Percentiles rank a stretch among this genome's conserved stretches.
These are phyloP conservation scores for Neodidymelliopsis sp. DNA, from an alignment of 2,329 filamentous ascomycete species.

Conservation along the genomic window DNA sequence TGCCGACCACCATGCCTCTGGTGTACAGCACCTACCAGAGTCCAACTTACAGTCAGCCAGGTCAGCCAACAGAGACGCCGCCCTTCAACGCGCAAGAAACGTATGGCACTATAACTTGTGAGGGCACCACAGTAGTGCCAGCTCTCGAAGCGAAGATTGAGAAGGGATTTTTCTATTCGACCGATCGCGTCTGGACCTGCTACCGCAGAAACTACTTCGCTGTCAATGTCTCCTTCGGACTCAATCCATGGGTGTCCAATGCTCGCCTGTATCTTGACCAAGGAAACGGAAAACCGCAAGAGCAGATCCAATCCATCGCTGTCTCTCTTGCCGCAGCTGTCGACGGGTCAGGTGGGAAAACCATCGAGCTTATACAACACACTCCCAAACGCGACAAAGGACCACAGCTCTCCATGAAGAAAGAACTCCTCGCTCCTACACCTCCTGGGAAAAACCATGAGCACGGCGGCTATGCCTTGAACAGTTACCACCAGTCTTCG, in stretches of 20 bases:
- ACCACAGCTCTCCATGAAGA: conserved; percentile 75
- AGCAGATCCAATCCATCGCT: conserved; percentile 75
- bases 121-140: conserved; percentile 67
- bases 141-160: conserved; percentile 83
- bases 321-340: conserved; percentile 87
- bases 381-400: conserved; percentile 92
- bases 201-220: conserved; percentile 93
- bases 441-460: conserved; percentile 61
- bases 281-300: conserved; percentile 52
- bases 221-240: conserved; percentile 78
- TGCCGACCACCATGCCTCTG: conserved; percentile 43
- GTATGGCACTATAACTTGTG: conserved; percentile 69
- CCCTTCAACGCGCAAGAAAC: conserved; percentile 58
- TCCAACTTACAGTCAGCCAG: conserved; percentile 29
- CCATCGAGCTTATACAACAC: conserved; percentile 85
- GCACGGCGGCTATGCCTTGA: conserved; percentile 49
- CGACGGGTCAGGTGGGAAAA: conserved; percentile 76
- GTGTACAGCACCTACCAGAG: conserved; percentile 31
- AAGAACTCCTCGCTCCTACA: conserved; percentile 72
- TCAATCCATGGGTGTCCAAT: conserved; percentile 68
- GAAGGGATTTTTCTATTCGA: conserved; percentile 82
- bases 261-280: conserved; percentile 65
- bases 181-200: conserved; percentile 87
- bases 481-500: conserved; percentile 46
- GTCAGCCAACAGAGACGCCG: conserved; percentile 44